Evolutionary conservation across 2,329 filamentous ascomycete species (phyloP).

Genomic region (Teratosphaeria pseudoeucalypti): DNA sequence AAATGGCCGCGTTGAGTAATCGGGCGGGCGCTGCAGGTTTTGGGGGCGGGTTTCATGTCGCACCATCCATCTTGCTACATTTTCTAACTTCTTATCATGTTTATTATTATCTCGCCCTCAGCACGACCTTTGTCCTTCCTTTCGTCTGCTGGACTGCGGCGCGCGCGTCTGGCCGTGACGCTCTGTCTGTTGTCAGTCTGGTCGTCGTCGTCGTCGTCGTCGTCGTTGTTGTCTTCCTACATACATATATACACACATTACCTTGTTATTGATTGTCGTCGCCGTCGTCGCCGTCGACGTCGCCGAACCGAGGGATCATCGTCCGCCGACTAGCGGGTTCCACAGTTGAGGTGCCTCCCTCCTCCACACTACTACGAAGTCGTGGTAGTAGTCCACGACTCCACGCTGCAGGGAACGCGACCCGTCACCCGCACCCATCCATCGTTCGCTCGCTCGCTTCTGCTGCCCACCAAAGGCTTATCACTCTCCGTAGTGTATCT

Average conservation of each 20-base stretch:
- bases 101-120: not conserved
- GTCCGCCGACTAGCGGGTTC: not conserved
- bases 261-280: not conserved
- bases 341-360: not conserved
- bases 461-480: not conserved
- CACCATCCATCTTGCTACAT: not conserved
- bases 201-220: not conserved
- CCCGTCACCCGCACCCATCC: not conserved
- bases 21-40: not conserved
- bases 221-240: not conserved
- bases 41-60: not conserved
- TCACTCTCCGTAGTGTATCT: not conserved
- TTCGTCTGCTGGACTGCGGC: not conserved
- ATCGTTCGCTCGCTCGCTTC: not conserved
- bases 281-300: not conserved
- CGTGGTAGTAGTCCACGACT: not conserved
- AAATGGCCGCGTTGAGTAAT: not conserved
- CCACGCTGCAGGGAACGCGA: not conserved
- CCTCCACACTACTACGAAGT: not conserved
- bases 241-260: not conserved
- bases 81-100: too few relatives aligned
- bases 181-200: not conserved
- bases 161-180: not conserved
- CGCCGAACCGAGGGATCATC: not conserved
- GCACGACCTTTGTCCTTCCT: not conserved